A percentile compares a stretch with the other conserved stretches of the same genome.
Conservation (phyloP, 129 eudicot species). For the Flaveria brownii region DNA sequence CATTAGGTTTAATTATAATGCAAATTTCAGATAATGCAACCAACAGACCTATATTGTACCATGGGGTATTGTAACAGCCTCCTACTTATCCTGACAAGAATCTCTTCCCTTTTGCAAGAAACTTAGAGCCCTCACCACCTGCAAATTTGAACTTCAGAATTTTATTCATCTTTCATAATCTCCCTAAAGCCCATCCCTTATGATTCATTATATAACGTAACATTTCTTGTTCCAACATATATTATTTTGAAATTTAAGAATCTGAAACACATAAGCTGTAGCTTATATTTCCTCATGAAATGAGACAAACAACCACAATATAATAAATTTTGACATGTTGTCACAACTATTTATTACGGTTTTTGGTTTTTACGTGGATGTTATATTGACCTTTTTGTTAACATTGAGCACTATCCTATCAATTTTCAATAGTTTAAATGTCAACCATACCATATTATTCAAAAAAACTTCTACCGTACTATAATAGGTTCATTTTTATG, state of each 20-base stretch:
- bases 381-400: too few species aligned
- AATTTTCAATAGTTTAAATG: too few species aligned
- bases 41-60: constrained; percentile 98
- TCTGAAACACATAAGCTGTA: neutral
- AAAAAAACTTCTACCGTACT: too few species aligned
- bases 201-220: neutral
- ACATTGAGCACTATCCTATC: too few species aligned
- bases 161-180: constrained; percentile 14
- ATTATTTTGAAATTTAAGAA: neutral
- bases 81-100: constrained; percentile 61
- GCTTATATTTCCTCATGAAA: neutral
- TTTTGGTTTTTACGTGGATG: too few species aligned
- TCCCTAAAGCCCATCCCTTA: neutral
- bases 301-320: neutral
- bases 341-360: too few species aligned
- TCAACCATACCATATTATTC: too few species aligned
- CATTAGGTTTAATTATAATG: neutral
- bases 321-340: neutral
- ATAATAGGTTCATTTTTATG: too few species aligned
- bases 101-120: constrained; percentile 78
- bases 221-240: constrained; percentile 12
- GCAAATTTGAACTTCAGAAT: constrained; percentile 28
- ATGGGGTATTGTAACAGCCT: constrained; percentile 82
- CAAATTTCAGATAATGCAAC: constrained; percentile 16
- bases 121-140: constrained; percentile 90